A percentile compares a stretch with the other conserved stretches of the same genome.
Conservation (phyloP, 2,329 filamentous ascomycete genomes). For the Stemphylium beticola region DNA sequence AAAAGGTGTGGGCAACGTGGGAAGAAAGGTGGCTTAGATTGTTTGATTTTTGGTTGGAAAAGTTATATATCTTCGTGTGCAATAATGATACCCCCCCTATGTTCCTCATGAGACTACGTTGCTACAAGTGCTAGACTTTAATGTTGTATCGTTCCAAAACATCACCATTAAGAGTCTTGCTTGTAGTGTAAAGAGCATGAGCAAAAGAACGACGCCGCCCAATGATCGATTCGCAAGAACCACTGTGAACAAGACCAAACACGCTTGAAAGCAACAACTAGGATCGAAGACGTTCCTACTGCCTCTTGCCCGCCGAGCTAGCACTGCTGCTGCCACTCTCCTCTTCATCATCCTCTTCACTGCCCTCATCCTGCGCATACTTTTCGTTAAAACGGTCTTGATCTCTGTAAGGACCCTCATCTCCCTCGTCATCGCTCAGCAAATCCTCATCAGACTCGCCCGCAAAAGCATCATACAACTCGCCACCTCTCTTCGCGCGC, state of each 20-base stretch:
- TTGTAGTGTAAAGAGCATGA: neutral
- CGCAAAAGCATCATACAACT: conserved; percentile 97
- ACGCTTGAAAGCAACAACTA: neutral
- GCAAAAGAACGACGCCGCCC: conserved; percentile 21
- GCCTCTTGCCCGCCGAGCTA: conserved; percentile 34
- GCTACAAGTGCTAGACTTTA: too few species aligned
- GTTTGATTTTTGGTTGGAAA: neutral
- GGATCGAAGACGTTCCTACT: conserved; percentile 18
- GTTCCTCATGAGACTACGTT: neutral
- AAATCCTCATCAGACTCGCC: conserved; percentile 83
- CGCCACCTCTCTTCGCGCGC: conserved; percentile 72
- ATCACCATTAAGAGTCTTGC: neutral
- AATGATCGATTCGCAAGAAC: conserved; percentile 16
- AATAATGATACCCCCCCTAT: conserved; percentile 25
- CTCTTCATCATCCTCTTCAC: conserved; percentile 15
- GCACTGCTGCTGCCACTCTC: conserved; percentile 28
- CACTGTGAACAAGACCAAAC: neutral
- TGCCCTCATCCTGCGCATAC: conserved; percentile 30
- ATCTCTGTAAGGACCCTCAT: conserved; percentile 47
- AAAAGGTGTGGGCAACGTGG: conserved; percentile 90
- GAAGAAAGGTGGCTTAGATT: conserved; percentile 77
- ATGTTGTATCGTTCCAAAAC: neutral
- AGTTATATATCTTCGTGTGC: neutral
- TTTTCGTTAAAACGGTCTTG: conserved; percentile 44
- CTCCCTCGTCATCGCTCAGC: conserved; percentile 53